Base-by-base conservation (phyloP, 805 yeast species). In the Teunomyces tritomae region DNA sequence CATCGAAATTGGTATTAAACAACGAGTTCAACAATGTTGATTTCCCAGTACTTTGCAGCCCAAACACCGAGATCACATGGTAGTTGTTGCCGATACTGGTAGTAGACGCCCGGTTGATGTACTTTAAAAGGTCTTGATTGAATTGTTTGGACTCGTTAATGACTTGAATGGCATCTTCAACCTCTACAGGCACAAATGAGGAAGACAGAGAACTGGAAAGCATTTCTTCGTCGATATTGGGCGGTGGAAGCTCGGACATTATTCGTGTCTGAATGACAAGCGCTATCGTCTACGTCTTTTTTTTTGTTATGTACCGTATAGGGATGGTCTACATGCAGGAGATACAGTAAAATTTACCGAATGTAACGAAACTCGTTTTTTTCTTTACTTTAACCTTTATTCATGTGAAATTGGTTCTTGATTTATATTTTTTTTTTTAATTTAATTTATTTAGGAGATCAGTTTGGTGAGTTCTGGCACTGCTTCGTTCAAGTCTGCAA, bases 31-130 rank as follows among this genome's bases (percentile, higher is more conserved):
- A 76, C 49, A 94, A 75, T 0, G 99, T 94, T 1, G 97, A 89
- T 67, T 94, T 94, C 46, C 99, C 99, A 4, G 97, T 90, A 3
- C 96, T 86, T 63, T 94, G 99, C 0, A 97, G 89, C 4, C 99
- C 99, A 73, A 94, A 94, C 33, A 94, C 99, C 0, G 98, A 85
- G 3, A 94, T 88, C 14, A 94, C 83, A 64, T 94, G 96, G 70
- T 92, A 91, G 56, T 85, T 76, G 47, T 85, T 70, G 0, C 91
- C 96, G 10, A 77, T 73, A 59, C 58, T 26, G 57, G 50, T 27
- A 8, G 61, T 59, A 5, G 71, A 58, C 7, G 71, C 58, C 29
- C 58, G 52, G 26, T 68, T 59, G 45, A 79, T 64, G 57, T 64
- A 75, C 5, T 53, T 59, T 50, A 61, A 63, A 47, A 70, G 63